These are phyloP conservation scores for Ogataea pilisensis DNA, from an alignment of 805 yeast species.

Conservation along the genomic window DNA sequence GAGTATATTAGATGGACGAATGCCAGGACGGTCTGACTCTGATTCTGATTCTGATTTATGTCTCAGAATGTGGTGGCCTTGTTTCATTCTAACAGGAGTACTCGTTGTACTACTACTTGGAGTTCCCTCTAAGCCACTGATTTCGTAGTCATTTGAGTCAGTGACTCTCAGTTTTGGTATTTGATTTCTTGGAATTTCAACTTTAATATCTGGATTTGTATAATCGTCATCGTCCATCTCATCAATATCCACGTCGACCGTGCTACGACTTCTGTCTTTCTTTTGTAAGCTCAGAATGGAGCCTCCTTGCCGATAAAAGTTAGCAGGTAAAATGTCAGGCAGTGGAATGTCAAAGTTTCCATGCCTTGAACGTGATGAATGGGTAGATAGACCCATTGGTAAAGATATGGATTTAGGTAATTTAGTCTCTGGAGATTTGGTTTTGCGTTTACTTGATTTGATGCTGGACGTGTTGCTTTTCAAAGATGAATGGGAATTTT, in stretches of 20 bases:
- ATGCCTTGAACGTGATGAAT: background rate
- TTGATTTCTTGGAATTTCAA: background rate
- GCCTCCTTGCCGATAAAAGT: background rate
- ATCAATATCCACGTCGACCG: constrained; percentile 1
- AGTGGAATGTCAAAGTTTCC: background rate
- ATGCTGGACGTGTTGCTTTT: constrained; percentile 6
- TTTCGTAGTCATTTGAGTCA: background rate
- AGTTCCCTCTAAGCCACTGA: background rate
- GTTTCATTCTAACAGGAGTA: background rate
- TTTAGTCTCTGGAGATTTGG: background rate
- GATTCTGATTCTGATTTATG: background rate
- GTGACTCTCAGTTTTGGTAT: background rate
- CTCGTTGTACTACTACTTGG: background rate
- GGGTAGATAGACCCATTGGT: constrained; percentile 3
- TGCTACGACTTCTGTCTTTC: background rate
- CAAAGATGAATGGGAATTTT: constrained; percentile 8
- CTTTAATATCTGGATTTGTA: background rate
- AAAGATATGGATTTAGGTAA: background rate
- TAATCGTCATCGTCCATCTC: constrained; percentile 2
- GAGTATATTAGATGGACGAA: constrained; percentile 14
- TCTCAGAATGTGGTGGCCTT: background rate
- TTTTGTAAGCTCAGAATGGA: background rate
- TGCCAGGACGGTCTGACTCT: background rate
- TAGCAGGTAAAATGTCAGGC: background rate
- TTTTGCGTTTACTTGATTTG: background rate